Percentiles rank a stretch among this genome's conserved stretches.
Evolutionary conservation across 306 rosid genomes (phyloP).

Genomic region (Vicia villosa): DNA sequence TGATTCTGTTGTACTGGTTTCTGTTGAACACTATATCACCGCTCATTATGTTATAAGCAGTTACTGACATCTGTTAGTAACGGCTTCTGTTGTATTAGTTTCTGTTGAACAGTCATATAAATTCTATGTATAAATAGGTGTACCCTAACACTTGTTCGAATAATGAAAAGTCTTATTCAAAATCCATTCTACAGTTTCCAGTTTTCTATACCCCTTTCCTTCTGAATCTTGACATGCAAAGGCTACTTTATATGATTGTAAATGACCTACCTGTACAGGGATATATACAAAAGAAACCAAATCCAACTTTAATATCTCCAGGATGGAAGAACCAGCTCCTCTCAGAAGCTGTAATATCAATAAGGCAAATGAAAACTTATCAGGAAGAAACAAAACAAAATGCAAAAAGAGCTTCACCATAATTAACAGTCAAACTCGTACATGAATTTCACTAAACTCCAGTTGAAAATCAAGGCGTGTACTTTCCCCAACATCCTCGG

Average conservation of each 20-base stretch:
- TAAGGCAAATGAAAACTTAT: constrained; percentile 38
- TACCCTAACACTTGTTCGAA: neutral
- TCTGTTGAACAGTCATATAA: neutral
- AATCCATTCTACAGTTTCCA: neutral
- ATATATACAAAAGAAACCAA: constrained; percentile 71
- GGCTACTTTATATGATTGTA: constrained; percentile 34
- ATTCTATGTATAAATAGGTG: neutral
- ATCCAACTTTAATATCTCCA: constrained; percentile 94
- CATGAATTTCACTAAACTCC: constrained; percentile 97
- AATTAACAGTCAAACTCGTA: constrained; percentile 46
- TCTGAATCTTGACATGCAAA: constrained; percentile 16
- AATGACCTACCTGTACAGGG: constrained; percentile 71
- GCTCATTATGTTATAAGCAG: neutral
- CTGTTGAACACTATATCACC: constrained; percentile 4
- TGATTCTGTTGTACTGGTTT: neutral
- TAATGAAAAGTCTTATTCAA: neutral
- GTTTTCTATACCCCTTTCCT: neutral
- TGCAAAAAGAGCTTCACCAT: constrained; percentile 38
- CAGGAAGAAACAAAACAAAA: constrained; percentile 46
- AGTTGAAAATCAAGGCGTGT: constrained; percentile 87
- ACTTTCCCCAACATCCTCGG: constrained; percentile 87
- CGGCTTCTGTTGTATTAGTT: constrained; percentile 1
- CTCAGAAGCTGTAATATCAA: constrained; percentile 71
- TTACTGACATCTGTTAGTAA: neutral
- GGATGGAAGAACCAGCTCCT: constrained; percentile 76